Conservation (phyloP, 129 eudicot species). For the Solidago caesia region DNA sequence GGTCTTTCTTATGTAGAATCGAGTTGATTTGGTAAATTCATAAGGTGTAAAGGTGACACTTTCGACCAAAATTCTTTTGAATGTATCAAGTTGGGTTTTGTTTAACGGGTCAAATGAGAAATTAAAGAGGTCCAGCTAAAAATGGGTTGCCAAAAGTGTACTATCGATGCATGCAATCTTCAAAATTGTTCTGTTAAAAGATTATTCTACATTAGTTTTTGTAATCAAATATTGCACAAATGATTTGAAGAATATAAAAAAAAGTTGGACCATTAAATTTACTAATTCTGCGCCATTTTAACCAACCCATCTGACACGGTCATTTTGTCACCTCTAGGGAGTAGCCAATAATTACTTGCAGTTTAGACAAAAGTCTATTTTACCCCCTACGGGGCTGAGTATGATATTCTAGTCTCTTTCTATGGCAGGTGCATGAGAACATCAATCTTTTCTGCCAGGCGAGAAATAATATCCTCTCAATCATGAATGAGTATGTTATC, state of each 20-base stretch:
- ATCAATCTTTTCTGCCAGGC: conserved; percentile 74
- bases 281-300: background rate
- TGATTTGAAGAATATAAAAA: background rate
- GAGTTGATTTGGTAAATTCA: background rate
- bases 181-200: background rate
- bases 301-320: no score
- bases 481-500: conserved; percentile 69
- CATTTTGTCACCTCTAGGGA: conserved; percentile 10
- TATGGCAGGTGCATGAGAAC: conserved; percentile 74
- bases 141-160: background rate
- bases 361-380: background rate
- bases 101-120: background rate
- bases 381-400: background rate
- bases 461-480: conserved; percentile 52
- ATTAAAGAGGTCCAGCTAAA: background rate
- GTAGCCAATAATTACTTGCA: background rate
- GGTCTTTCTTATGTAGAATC: background rate
- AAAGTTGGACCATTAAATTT: background rate
- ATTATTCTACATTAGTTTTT: background rate
- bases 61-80: background rate
- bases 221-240: background rate
- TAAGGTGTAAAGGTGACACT: background rate
- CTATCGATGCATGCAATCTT: background rate
- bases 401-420: conserved; percentile 14
- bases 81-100: background rate